Evolutionary conservation across 768 basidiomycete genomes (phyloP).

Genomic region (Boletus eberwhitei): DNA sequence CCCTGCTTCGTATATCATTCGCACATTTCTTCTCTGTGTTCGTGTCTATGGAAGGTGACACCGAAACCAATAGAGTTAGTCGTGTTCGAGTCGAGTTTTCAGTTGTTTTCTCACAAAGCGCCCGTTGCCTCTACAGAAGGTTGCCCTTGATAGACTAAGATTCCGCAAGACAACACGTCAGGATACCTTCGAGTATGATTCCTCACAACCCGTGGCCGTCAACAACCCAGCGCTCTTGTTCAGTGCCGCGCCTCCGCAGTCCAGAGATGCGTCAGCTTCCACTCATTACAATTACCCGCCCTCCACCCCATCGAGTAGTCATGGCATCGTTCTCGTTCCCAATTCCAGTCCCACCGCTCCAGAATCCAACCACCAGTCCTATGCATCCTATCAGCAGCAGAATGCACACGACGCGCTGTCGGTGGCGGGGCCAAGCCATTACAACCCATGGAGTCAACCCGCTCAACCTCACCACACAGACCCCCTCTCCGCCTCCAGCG

Average conservation of each 20-base stretch:
- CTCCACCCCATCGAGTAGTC: constrained; percentile 39
- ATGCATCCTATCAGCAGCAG: constrained; percentile 39
- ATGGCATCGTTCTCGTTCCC: constrained; percentile 66
- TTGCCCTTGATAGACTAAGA: constrained; percentile 43
- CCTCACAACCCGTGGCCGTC: constrained; percentile 54
- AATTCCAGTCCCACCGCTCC: constrained; percentile 63
- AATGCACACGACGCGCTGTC: constrained; percentile 42
- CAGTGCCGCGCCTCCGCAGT: constrained; percentile 54
- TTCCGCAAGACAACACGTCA: constrained; percentile 43
- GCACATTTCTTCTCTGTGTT: constrained; percentile 23
- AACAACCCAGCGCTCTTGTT: constrained; percentile 51
- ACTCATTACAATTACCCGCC: constrained; percentile 59
- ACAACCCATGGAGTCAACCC: constrained; percentile 37
- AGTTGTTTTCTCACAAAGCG: constrained; percentile 33
- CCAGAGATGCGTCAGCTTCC: constrained; percentile 69
- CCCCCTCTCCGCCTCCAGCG: constrained; percentile 57
- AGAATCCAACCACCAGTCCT: constrained; percentile 37
- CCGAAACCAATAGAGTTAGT: constrained; percentile 51
- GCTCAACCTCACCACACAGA: constrained; percentile 39
- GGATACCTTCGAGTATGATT: constrained; percentile 25
- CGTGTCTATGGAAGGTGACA: constrained; percentile 50
- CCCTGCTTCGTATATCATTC: constrained; percentile 13
- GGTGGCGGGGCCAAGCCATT: constrained; percentile 37
- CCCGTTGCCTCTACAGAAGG: constrained; percentile 36
- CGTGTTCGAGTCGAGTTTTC: constrained; percentile 26